These are phyloP conservation scores for Amanita exitialis DNA, from an alignment of 768 basidiomycete genomes.

Conservation along the genomic window DNA sequence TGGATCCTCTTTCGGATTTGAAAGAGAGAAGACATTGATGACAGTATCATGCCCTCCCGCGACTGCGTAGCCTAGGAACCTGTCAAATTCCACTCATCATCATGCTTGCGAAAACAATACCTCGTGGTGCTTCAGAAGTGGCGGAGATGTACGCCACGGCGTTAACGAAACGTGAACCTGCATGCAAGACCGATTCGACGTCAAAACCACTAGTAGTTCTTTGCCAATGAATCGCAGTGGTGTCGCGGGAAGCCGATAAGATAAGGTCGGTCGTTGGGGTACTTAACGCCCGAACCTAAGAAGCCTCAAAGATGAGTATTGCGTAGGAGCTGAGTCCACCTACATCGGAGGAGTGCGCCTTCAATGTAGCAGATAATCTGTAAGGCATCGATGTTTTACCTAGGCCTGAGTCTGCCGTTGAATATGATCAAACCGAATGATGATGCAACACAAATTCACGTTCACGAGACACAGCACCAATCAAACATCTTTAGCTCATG, in stretches of 20 bases:
- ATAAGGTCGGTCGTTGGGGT: constrained; percentile 71
- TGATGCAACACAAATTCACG: neutral
- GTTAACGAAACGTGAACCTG: constrained; percentile 72
- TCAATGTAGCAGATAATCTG: constrained; percentile 67
- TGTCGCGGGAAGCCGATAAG: constrained; percentile 87
- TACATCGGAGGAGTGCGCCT: constrained; percentile 68
- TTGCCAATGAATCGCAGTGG: constrained; percentile 83
- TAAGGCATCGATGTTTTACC: constrained; percentile 41
- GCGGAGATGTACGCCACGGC: constrained; percentile 71
- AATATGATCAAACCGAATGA: neutral
- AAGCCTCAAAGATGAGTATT: constrained; percentile 12
- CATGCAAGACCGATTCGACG: constrained; percentile 42
- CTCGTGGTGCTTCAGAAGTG: constrained; percentile 58
- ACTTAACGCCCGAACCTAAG: constrained; percentile 73
- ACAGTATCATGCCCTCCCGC: constrained; percentile 87
- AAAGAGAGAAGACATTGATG: constrained; percentile 72
- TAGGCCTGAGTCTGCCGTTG: too few species aligned
- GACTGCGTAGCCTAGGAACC: constrained; percentile 63
- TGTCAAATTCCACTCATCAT: constrained; percentile 7
- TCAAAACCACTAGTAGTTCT: constrained; percentile 41
- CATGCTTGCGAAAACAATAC: constrained; percentile 24
- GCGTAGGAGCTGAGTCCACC: constrained; percentile 19
- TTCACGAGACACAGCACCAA: neutral
- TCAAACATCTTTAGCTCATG: neutral
- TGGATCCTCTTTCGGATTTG: constrained; percentile 55